Conservation (phyloP, 768 basidiomycete species). For the Agrocybe pediades region DNA sequence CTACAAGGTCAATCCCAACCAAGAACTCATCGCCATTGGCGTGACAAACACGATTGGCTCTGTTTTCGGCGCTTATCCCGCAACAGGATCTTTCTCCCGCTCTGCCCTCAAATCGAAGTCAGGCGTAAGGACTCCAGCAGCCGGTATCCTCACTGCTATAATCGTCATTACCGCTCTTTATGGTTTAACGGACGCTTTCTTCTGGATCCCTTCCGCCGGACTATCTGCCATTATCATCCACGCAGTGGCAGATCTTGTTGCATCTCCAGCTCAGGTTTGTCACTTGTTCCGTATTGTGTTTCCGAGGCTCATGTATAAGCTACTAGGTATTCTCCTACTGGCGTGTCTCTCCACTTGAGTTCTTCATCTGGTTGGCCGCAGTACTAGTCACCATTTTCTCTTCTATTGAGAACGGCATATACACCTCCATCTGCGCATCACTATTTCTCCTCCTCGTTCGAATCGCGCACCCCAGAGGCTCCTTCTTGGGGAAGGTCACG, state of each 20-base stretch:
- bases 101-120: conserved; percentile 95
- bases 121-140: conserved; percentile 94
- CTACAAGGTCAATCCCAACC: conserved; percentile 93
- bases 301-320: neutral
- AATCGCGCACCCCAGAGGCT: conserved; percentile 83
- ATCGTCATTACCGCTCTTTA: conserved; percentile 94
- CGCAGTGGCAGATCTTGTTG: conserved; percentile 86
- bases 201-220: conserved; percentile 80
- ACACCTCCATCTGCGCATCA: conserved; percentile 82
- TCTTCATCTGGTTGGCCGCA: conserved; percentile 83
- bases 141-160: conserved; percentile 81
- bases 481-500: conserved; percentile 87
- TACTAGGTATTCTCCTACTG: conserved; percentile 81
- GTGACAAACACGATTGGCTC: conserved; percentile 92
- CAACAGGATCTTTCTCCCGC: conserved; percentile 98
- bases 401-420: conserved; percentile 93
- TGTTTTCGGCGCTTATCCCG: conserved; percentile 90
- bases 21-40: conserved; percentile 97
- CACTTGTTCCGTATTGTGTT: neutral
- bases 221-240: conserved; percentile 97
- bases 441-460: conserved; percentile 81
- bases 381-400: conserved; percentile 91
- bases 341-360: conserved; percentile 93
- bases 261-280: conserved; percentile 65
- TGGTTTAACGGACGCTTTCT: conserved; percentile 91